phyloP scores from a whole-genome alignment of 768 basidiomycete genomes.

The Pholiota microspora region DNA sequence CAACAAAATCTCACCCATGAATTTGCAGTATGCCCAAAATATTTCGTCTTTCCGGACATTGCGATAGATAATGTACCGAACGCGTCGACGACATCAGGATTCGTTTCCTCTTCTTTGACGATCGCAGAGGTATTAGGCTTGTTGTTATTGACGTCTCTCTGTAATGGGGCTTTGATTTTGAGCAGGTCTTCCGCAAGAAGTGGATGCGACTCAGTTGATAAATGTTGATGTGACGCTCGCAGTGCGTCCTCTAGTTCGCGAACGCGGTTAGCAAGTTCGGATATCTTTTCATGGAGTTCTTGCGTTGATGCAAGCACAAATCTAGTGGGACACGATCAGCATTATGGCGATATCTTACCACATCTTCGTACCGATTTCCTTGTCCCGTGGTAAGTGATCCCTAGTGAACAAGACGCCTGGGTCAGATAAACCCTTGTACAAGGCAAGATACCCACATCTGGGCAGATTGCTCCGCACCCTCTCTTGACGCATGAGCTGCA shows the following conservation, averaged over 20 bases:
- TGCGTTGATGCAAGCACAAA: conserved; percentile 80
- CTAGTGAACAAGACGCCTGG: conserved; percentile 29
- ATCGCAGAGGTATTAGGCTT: conserved; percentile 30
- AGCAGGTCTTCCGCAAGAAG: conserved; percentile 72
- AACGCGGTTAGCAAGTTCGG: conserved; percentile 68
- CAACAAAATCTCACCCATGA: conserved; percentile 60
- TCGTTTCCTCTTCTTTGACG: conserved; percentile 61
- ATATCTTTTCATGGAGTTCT: conserved; percentile 81
- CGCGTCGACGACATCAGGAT: conserved; percentile 72
- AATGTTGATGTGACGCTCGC: conserved; percentile 53
- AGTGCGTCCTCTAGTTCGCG: conserved; percentile 76
- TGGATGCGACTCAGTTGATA: conserved; percentile 61
- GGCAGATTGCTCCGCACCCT: conserved; percentile 79
- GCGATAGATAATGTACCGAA: conserved; percentile 79
- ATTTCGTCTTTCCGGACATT: conserved; percentile 70
- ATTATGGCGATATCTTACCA: neutral
- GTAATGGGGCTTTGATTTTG: conserved; percentile 72
- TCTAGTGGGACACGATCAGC: conserved; percentile 28
- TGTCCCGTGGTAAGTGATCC: conserved; percentile 81
- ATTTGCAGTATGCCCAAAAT: conserved; percentile 73
- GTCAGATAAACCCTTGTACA: conserved; percentile 14
- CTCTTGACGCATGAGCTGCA: conserved; percentile 81
- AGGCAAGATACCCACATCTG: conserved; percentile 52
- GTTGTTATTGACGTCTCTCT: conserved; percentile 53
- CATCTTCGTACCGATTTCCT: conserved; percentile 62